phyloP scores from a whole-genome alignment of 2,329 filamentous ascomycete species.

The Scedosporium boydii region DNA sequence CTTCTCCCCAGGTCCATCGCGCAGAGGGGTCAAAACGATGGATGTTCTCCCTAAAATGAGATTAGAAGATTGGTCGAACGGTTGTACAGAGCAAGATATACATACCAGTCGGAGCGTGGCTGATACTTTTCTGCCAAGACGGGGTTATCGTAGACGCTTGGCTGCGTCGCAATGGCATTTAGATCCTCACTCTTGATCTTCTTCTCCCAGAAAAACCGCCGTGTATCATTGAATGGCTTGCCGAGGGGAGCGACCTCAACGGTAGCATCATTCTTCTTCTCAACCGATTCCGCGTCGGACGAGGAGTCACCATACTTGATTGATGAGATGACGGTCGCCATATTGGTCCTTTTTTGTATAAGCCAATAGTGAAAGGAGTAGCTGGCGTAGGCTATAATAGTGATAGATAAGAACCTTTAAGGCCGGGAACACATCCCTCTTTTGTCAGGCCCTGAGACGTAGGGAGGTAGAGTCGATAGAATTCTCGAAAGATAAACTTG shows the following conservation, averaged over 20 bases:
- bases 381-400: too few relatives aligned
- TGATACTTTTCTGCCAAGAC: conserved; percentile 24
- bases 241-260: conserved; percentile 18
- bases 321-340: conserved; percentile 6
- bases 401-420: neutral
- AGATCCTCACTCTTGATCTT: conserved; percentile 7
- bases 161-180: conserved; percentile 27
- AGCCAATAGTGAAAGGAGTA: neutral
- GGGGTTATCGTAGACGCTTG: conserved; percentile 27
- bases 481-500: too few relatives aligned
- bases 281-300: conserved; percentile 1
- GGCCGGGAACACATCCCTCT: neutral
- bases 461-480: too few relatives aligned
- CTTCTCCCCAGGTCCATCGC: conserved; percentile 32
- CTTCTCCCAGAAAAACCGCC: conserved; percentile 24
- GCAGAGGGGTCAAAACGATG: conserved; percentile 38
- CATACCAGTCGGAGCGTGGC: conserved; percentile 17
- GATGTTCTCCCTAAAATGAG: conserved; percentile 23
- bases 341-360: neutral
- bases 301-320: neutral
- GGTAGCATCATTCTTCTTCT: neutral
- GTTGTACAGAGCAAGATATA: neutral
- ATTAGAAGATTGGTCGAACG: neutral
- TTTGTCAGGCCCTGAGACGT: too few relatives aligned
- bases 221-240: conserved; percentile 15